These are phyloP conservation scores for Alternaria ventricosa DNA, from an alignment of 2,329 filamentous ascomycete genomes.

Conservation along the genomic window DNA sequence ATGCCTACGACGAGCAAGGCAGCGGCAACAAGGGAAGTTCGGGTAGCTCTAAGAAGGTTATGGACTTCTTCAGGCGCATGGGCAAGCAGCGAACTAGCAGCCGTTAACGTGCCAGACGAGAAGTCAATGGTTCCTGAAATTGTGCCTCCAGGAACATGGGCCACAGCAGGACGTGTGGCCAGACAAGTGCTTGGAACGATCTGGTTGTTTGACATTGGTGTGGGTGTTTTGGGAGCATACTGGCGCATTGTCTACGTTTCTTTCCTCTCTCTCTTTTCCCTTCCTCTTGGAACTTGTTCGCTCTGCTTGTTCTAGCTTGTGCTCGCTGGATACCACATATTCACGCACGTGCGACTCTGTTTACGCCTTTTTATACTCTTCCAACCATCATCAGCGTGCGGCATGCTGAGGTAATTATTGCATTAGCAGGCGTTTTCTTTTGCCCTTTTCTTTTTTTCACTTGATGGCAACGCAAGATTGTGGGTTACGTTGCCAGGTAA, in stretches of 20 bases:
- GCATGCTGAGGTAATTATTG: slow-evolving; percentile 12
- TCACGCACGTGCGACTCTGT: not conserved
- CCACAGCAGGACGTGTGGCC: not conserved
- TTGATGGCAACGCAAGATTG: not conserved
- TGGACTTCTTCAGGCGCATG: slow-evolving; percentile 96
- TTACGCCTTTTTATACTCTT: not conserved
- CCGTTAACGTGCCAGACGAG: slow-evolving; percentile 5
- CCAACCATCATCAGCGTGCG: slow-evolving; percentile 5
- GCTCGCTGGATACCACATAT: slow-evolving; percentile 8
- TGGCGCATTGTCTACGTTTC: slow-evolving; percentile 4
- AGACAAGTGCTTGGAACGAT: not conserved
- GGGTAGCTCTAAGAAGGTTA: slow-evolving; percentile 88
- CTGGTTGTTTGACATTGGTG: not conserved
- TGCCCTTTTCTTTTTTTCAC: not conserved
- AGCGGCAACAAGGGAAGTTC: slow-evolving; percentile 39
- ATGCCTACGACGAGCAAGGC: slow-evolving; percentile 75
- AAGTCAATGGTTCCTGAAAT: not conserved
- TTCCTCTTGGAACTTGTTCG: not conserved
- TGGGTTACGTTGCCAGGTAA: slow-evolving; percentile 1
- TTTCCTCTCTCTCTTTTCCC: not conserved
- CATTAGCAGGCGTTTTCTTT: slow-evolving; percentile 3
- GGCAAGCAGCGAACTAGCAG: slow-evolving; percentile 68
- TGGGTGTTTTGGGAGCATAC: not conserved
- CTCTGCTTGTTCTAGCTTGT: not conserved
- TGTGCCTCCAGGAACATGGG: not conserved